Conservation (phyloP, 2,329 filamentous ascomycete species). For the Juglanconis juglandina region DNA sequence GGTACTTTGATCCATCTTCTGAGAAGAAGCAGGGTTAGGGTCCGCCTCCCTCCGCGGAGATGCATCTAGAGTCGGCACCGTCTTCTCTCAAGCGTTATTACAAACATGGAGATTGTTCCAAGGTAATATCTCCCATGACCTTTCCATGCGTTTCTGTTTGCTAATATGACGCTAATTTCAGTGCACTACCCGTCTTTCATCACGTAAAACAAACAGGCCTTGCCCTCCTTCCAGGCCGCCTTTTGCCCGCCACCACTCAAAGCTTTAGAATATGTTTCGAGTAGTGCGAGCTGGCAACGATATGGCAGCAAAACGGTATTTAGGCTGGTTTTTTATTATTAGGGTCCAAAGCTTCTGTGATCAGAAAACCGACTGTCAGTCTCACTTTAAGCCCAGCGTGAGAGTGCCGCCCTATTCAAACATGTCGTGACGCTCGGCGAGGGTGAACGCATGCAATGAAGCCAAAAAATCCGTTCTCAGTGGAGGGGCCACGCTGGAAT, state of each 20-base stretch:
- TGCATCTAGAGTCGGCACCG: not conserved
- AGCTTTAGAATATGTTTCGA: too few species aligned
- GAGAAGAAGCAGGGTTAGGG: not conserved
- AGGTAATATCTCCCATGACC: not conserved
- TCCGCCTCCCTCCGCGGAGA: conserved; percentile 9
- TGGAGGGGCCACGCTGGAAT: conserved; percentile 39
- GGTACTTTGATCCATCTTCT: not conserved
- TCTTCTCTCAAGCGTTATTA: conserved; percentile 1
- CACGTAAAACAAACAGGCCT: conserved; percentile 4
- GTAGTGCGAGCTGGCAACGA: too few species aligned
- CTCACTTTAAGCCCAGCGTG: too few species aligned
- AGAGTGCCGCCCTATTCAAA: too few species aligned
- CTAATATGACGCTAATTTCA: conserved; percentile 23
- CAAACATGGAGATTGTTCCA: not conserved
- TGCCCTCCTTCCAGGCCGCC: not conserved
- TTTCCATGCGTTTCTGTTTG: conserved; percentile 25
- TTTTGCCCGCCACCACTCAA: not conserved
- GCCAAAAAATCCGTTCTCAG: not conserved
- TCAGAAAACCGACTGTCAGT: too few species aligned
- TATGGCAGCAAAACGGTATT: too few species aligned
- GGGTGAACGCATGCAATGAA: not conserved
- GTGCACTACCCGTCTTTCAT: conserved; percentile 9
- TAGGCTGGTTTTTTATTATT: too few species aligned
- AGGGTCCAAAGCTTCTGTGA: too few species aligned
- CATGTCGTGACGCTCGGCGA: not conserved